Evolutionary conservation across 2,329 filamentous ascomycete species (phyloP), one percentile per base, ranked within the genome.

Genomic region (Pseudomassariella vexata): DNA sequence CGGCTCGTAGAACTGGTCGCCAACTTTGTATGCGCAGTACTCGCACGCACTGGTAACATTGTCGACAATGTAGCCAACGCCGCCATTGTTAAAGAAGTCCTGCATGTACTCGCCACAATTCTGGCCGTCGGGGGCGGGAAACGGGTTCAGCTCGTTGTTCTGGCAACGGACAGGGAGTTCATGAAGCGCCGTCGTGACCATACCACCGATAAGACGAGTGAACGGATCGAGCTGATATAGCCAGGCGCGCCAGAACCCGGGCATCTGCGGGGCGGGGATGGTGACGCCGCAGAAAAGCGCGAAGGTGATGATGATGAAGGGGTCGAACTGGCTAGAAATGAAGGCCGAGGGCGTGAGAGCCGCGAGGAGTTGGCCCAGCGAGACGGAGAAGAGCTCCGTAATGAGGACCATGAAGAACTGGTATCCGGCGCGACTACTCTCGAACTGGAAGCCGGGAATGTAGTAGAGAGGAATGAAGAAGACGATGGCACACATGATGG

Each of bases 391-490:
- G 29, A 94, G 56, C 54, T 94, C 87, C 0, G 85, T 90, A 47
- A 90, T 71, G 33, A 94, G 68, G 4, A 94, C 62, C 62, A 94
- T 86, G 52, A 94, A 66, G 70, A 94, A 94, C 53, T 90, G 85
- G 58, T 89, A 92, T 0, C 87, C 88, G 0, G 87, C 85, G 5
- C 85, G 75, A 2, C 66, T 70, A 1, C 76, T 59, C 0, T 70
- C 70, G 3, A 56, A 49, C 45, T 81, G 74, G 53, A 94, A 76
- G 0, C 84, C 85, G 0, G 86, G 84, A 53, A 92, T 82, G 59
- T 82, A 94, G 69, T 94, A 94, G 4, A 94, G 58, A 0, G 83
- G 85, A 2, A 94, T 50, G 68, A 84, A 95, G 69, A 94, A 94
- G 35, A 63, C 67, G 7, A 92, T 77, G 1, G 85, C 80, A 55